Base-by-base conservation (phyloP, 2,329 filamentous ascomycete genomes). In the Parafenestella ontariensis region DNA sequence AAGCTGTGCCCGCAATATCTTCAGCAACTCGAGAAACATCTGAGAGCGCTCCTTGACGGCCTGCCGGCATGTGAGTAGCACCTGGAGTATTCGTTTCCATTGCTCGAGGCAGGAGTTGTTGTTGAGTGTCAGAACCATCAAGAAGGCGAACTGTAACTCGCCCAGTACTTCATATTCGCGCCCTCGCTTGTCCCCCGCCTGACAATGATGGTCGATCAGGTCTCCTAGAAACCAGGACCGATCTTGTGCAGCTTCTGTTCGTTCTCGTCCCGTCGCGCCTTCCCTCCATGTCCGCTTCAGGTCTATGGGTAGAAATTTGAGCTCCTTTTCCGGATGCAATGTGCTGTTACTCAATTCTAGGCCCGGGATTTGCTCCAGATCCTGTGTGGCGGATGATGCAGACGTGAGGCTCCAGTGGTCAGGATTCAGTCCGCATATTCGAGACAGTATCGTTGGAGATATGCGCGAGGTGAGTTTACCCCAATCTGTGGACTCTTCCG, bases 51-150 rank as follows among this genome's bases (percentile, higher is more conserved):
- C 76, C 47, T 67, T 65, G 15, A 87, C 77, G 2, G 85, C 85
- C 36, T 68, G 69, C 17, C 76, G 78, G 62, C 83, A 87, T 0
- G 85, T 88, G 45, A 88, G 75, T 7, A 87, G 73, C 21, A 89
- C 71, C 1, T 75, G 74, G 9, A 88, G 72, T 10, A 88, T 61
- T 33, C 86, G 75, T 65, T 85, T 87, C 86, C 86, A 89, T 66
- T 88, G 86, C 68, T 88, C 85, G 3, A 88, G 74, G 64, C 86
- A 88, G 2, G 85, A 87, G 67, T 84, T 87, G 66, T 88, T 89
- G 76, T 86, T 86, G 58, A 88, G 76, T 5, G 85, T 87, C 54
- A 88, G 65, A 2, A 86, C 78, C 82, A 86, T 87, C 9, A 88
- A 71, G 62, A 88, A 88, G 28, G 80, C 80, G 64, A 88, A 86